Evolutionary conservation across 1,284 basidiomycete genomes (phyloP).

Genomic region (Sporisorium iseilematis-ciliati): DNA sequence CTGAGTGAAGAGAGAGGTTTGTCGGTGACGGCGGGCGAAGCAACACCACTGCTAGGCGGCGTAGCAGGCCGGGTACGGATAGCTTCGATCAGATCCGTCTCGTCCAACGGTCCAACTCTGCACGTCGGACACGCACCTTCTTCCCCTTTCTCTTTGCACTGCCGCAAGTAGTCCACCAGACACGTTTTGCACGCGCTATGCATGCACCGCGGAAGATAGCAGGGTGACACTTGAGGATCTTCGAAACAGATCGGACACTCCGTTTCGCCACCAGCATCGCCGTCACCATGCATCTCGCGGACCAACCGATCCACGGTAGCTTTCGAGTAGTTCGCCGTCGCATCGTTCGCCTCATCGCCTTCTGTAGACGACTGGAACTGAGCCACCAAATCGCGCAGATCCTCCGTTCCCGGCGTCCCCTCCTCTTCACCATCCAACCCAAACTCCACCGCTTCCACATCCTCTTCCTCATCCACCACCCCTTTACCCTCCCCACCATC

Average conservation of each 20-base stretch:
- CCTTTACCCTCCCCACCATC: constrained; percentile 1
- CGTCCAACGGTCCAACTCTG: constrained; percentile 69
- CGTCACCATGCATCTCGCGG: constrained; percentile 32
- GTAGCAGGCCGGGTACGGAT: constrained; percentile 64
- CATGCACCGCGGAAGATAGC: constrained; percentile 69
- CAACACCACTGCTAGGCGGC: not conserved
- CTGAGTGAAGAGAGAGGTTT: not conserved
- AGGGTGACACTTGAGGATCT: constrained; percentile 49
- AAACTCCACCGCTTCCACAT: constrained; percentile 22
- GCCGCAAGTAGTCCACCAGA: constrained; percentile 78
- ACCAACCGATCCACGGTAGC: constrained; percentile 50
- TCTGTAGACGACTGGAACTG: constrained; percentile 45
- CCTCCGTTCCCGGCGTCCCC: constrained; percentile 29
- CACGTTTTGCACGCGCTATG: constrained; percentile 80
- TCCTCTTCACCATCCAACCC: constrained; percentile 36
- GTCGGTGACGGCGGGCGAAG: not conserved
- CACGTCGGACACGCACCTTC: constrained; percentile 71
- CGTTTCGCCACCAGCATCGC: constrained; percentile 13
- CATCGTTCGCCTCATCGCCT: constrained; percentile 2
- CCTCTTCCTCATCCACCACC: constrained; percentile 11
- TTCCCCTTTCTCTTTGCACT: constrained; percentile 77
- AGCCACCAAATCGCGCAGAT: constrained; percentile 52
- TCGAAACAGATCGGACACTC: constrained; percentile 70
- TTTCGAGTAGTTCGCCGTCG: constrained; percentile 27
- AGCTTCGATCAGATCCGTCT: constrained; percentile 75